Base-by-base conservation (phyloP, 768 basidiomycete genomes). In the Lactarius vividus region DNA sequence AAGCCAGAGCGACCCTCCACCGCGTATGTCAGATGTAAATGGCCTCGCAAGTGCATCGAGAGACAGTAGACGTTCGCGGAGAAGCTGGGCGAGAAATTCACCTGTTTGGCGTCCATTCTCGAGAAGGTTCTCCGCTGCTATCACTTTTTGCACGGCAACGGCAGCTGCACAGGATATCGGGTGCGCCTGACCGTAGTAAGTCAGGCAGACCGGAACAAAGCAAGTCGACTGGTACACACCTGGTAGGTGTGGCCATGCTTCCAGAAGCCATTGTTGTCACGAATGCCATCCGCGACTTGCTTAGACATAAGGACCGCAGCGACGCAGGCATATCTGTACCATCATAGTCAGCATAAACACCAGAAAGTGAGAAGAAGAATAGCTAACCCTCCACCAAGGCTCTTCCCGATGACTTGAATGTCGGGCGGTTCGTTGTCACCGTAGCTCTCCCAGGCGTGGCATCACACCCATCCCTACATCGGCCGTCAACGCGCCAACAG, bases 221-320 rank as follows among this genome's bases (percentile, higher is more conserved):
- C 11, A 40, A 23, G 20, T 40, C n/a, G 53, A 46, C 54, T 31
- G 53, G 64, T 28, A 66, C 73, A 16, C 72, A 84, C 90, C 80
- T 91, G 89, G 74, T 92, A 94, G 3, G 92, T 93, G 75, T 94
- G 92, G 0, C 92, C 92, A 74, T 93, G 91, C 73, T 92, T 90
- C 82, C 88, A 87, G 65, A 89, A 77, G 33, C 90, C 91, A 16
- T 87, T 84, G 23, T 83, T 79, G 66, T 81, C 83, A 16, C 83
- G 81, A 66, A 96, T 84, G 18, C 87, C 91, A 61, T 85, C 80
- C 1, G 87, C 86, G 39, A 96, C 83, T 66, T 81, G 82, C 69
- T 86, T 83, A 29, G 86, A 88, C 73, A 96, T 82, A 52, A 96
- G 82, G 9, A 93, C 81, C 0, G 92, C 94, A 28, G 91, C 92